These are phyloP conservation scores for Fusarium falciforme DNA, from an alignment of 2,329 filamentous ascomycete genomes.

Conservation along the genomic window DNA sequence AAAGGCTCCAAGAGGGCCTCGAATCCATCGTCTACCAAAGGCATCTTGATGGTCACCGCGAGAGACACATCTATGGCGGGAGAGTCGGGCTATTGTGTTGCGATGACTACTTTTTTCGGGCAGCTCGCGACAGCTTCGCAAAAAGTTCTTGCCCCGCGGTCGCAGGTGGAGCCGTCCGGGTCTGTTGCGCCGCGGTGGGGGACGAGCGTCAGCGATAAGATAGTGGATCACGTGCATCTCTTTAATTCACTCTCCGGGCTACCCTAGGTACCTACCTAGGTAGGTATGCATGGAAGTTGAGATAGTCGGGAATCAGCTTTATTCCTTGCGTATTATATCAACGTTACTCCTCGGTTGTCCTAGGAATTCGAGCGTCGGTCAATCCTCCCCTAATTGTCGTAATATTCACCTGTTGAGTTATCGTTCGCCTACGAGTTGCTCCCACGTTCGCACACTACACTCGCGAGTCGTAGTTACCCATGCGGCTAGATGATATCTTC, in stretches of 20 bases:
- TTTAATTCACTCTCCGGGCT: not conserved
- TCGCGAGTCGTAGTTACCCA: too few species aligned
- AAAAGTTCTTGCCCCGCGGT: conserved; percentile 48
- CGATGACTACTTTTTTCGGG: conserved; percentile 36
- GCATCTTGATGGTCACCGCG: conserved; percentile 58
- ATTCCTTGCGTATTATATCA: not conserved
- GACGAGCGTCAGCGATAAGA: conserved; percentile 40
- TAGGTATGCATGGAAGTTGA: not conserved
- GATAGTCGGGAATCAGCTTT: not conserved
- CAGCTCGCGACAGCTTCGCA: conserved; percentile 46
- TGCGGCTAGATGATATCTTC: not conserved
- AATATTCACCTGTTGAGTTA: not conserved
- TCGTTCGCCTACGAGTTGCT: not conserved
- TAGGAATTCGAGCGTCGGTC: not conserved
- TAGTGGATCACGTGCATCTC: conserved; percentile 34
- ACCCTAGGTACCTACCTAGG: not conserved
- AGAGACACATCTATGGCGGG: conserved; percentile 45
- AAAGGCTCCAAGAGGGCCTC: conserved; percentile 75
- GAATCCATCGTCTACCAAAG: conserved; percentile 70
- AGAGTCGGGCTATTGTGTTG: conserved; percentile 22
- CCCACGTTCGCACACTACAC: not conserved
- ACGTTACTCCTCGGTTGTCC: not conserved
- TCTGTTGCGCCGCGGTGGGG: conserved; percentile 43
- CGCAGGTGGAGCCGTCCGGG: conserved; percentile 39
- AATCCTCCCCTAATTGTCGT: not conserved